Base-by-base conservation (phyloP, 106 monocot genomes). In the Dioscorea dumetorum region DNA sequence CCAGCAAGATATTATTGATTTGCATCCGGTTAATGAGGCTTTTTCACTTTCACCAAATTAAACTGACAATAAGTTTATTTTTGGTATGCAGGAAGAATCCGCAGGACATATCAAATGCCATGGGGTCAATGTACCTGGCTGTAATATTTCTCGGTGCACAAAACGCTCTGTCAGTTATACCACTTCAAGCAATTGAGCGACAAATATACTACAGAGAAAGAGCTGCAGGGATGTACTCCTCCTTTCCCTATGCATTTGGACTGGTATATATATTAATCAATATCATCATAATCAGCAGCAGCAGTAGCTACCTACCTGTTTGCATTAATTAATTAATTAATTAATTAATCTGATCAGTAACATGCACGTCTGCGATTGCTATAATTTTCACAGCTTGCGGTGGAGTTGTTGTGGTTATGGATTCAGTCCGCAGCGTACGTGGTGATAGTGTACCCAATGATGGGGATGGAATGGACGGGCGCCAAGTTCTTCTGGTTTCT, bases 401-500 rank as follows among this genome's bases (percentile, higher is more conserved):
- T 83, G 56, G 90, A 90, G 65, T 67, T 83, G 22, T 83, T 86
- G 19, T 90, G 86, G 49, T 71, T 81, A 58, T 57, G 67, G 32
- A 48, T 72, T 18, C 86, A 84, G 62, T 82, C 82, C 60, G 48
- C 86, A 16, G 74, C 86, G 15, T 86, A 85, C 78, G 80, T 80
- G 4, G 33, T 48, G 8, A 79, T 79, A 31, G 77, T 81, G 22
- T 93, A 89, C 63, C 66, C 88, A 59, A 93, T 88, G 92, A 71
- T 85, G 24, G 88, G 88, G 51, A 85, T 88, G 66, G 77, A 81
- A 63, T 72, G 83, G 51, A 63, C 63, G 48, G 19, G 58, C 11
- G 58, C 49, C 34, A 93, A 93, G 58, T 85, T 88, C 69, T 67
- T 81, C 17, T 93, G 85, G 93, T 93, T 86, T 71, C 9, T 70